These are phyloP conservation scores for Fraxinus excelsior DNA, from an alignment of 257 asterid species.

Conservation along the genomic window DNA sequence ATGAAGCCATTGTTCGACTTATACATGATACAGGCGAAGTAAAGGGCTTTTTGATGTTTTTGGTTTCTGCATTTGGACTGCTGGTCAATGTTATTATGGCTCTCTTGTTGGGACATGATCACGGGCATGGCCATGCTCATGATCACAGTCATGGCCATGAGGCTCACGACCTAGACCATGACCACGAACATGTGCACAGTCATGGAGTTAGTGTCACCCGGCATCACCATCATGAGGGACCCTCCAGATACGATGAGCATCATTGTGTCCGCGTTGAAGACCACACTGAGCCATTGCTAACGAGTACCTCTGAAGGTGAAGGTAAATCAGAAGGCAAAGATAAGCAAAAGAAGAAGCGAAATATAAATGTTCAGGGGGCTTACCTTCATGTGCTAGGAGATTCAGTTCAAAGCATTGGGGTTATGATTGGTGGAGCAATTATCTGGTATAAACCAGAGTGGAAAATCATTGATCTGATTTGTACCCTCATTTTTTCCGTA, in stretches of 20 bases:
- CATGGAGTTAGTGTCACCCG: slow-evolving; percentile 52
- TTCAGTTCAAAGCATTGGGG: slow-evolving; percentile 86
- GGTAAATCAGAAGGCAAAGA: slow-evolving; percentile 27
- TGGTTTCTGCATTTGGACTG: slow-evolving; percentile 79
- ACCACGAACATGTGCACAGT: slow-evolving; percentile 39
- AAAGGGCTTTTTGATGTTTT: slow-evolving; percentile 78
- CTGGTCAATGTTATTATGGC: slow-evolving; percentile 81
- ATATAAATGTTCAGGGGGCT: slow-evolving; percentile 89
- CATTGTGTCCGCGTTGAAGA: slow-evolving; percentile 39
- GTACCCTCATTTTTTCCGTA: slow-evolving; percentile 72
- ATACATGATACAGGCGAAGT: slow-evolving; percentile 69
- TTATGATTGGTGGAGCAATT: slow-evolving; percentile 86
- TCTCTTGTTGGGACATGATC: slow-evolving; percentile 78
- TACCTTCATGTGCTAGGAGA: slow-evolving; percentile 91
- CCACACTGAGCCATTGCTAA: slow-evolving; percentile 49
- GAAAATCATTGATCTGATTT: slow-evolving; percentile 79
- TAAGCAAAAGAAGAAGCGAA: slow-evolving; percentile 45
- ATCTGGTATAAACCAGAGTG: slow-evolving; percentile 91
- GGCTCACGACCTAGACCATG: slow-evolving; percentile 36
- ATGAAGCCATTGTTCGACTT: slow-evolving; percentile 77
- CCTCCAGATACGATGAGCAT: slow-evolving; percentile 30
- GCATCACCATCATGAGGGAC: slow-evolving; percentile 37
- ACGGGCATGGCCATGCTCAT: slow-evolving; percentile 45
- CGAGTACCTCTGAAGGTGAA: slow-evolving; percentile 30
- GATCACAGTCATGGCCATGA: slow-evolving; percentile 22